Evolutionary conservation across 2,329 filamentous ascomycete species (phyloP).

Genomic region (Aureobasidium melanogenum): DNA sequence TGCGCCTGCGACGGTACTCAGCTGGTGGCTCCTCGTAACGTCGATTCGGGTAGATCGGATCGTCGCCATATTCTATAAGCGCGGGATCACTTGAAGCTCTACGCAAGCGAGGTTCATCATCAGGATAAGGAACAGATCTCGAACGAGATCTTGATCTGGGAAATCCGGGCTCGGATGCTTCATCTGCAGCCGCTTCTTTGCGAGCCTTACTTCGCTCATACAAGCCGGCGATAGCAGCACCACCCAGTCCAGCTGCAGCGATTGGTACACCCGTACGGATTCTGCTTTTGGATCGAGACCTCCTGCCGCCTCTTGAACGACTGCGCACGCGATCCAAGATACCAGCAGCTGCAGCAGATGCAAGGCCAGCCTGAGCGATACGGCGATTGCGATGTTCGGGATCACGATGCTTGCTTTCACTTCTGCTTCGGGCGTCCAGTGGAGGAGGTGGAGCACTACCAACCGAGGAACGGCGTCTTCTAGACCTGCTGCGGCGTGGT

Average conservation of each 20-base stretch:
- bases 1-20: constrained; percentile 34
- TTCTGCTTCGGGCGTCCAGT: constrained; percentile 23
- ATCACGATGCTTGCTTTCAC: constrained; percentile 33
- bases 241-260: constrained; percentile 51
- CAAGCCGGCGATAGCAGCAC: constrained; percentile 51
- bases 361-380: constrained; percentile 53
- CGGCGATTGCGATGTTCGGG: constrained; percentile 48
- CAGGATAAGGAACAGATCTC: constrained; percentile 33
- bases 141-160: constrained; percentile 31
- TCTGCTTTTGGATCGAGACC: constrained; percentile 38
- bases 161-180: constrained; percentile 26
- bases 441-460: constrained; percentile 21
- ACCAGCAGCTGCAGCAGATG: constrained; percentile 54
- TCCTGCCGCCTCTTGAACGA: constrained; percentile 44
- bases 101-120: constrained; percentile 28
- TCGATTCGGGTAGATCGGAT: constrained; percentile 50
- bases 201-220: constrained; percentile 56
- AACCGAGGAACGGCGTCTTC: constrained; percentile 33
- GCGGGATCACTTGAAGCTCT: constrained; percentile 39
- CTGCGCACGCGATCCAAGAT: constrained; percentile 49
- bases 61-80: constrained; percentile 56
- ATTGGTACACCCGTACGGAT: constrained; percentile 50
- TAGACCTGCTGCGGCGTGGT: constrained; percentile 34
- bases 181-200: constrained; percentile 44
- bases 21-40: constrained; percentile 33